Percentiles rank a stretch among this genome's conserved stretches.
Evolutionary conservation across 1,284 basidiomycete species (phyloP).

Genomic region (Trametes polyzona): DNA sequence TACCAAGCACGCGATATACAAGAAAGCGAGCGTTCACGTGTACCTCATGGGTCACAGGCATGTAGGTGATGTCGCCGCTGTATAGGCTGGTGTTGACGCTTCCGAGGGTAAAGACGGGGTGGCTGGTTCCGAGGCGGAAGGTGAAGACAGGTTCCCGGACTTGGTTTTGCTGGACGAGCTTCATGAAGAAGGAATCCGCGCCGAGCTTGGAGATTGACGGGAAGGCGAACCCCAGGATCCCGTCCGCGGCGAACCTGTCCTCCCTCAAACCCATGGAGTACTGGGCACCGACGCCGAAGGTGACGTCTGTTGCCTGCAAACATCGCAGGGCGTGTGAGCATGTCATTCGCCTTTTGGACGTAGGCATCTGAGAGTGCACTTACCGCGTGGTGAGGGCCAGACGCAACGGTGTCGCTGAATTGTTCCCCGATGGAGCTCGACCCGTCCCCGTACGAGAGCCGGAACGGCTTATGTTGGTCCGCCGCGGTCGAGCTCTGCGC

Average conservation of each 20-base stretch:
- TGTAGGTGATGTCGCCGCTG: constrained; percentile 29
- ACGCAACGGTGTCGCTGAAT: constrained; percentile 40
- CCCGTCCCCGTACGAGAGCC: constrained; percentile 39
- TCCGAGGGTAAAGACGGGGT: constrained; percentile 47
- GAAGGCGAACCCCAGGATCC: constrained; percentile 38
- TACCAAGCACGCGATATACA: too few relatives aligned
- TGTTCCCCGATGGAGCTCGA: constrained; percentile 37
- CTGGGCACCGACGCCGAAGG: constrained; percentile 27
- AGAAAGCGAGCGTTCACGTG: not conserved
- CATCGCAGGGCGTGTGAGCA: not conserved
- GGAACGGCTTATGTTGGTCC: constrained; percentile 33
- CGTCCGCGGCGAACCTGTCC: constrained; percentile 33
- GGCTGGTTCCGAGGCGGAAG: constrained; percentile 39
- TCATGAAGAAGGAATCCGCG: constrained; percentile 27
- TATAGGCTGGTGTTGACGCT: constrained; percentile 30
- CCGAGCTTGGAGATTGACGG: constrained; percentile 28
- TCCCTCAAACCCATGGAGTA: constrained; percentile 32
- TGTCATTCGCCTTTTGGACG: too few relatives aligned
- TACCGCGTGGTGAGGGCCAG: constrained; percentile 41
- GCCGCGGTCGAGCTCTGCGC: constrained; percentile 37
- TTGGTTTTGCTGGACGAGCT: constrained; percentile 27
- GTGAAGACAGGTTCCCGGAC: constrained; percentile 38
- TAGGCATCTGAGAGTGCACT: constrained; percentile 36
- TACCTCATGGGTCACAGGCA: constrained; percentile 29
- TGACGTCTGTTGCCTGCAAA: constrained; percentile 24